A percentile compares a stretch with the other conserved stretches of the same genome.
Conservation (phyloP, 805 yeast genomes). For the Myxozyma neglecta region DNA sequence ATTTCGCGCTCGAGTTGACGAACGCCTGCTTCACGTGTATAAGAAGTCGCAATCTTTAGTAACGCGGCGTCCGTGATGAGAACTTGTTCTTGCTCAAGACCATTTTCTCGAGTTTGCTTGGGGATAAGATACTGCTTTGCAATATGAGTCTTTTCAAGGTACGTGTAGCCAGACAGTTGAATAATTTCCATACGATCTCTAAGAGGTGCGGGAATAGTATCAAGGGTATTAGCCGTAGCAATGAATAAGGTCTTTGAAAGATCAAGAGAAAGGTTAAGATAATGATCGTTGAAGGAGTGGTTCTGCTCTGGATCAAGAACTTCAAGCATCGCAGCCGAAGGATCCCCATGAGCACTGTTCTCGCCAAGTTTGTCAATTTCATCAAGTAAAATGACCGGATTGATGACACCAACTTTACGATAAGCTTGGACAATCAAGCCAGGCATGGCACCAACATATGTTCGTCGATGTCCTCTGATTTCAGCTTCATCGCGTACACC, state of each 20-base stretch:
- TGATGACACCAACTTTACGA: constrained; percentile 72
- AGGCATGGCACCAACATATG: constrained; percentile 91
- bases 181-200: constrained; percentile 83
- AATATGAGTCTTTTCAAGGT: constrained; percentile 71
- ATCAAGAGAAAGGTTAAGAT: constrained; percentile 81
- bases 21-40: constrained; percentile 86
- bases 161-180: constrained; percentile 75
- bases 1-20: constrained; percentile 73
- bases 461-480: constrained; percentile 85
- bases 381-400: constrained; percentile 79
- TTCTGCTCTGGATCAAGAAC: constrained; percentile 91
- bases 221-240: constrained; percentile 81
- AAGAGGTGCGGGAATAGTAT: constrained; percentile 70
- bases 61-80: constrained; percentile 55
- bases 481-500: constrained; percentile 89
- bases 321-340: constrained; percentile 84
- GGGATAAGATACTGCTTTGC: constrained; percentile 70
- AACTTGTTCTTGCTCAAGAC: constrained; percentile 52
- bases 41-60: constrained; percentile 60
- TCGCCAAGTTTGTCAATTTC: constrained; percentile 80
- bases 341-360: constrained; percentile 71
- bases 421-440: constrained; percentile 77
- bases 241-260: constrained; percentile 76
- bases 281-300: constrained; percentile 72
- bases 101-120: constrained; percentile 69